phyloP scores from a whole-genome alignment of 768 basidiomycete genomes.

The Pisolithus marmoratus region DNA sequence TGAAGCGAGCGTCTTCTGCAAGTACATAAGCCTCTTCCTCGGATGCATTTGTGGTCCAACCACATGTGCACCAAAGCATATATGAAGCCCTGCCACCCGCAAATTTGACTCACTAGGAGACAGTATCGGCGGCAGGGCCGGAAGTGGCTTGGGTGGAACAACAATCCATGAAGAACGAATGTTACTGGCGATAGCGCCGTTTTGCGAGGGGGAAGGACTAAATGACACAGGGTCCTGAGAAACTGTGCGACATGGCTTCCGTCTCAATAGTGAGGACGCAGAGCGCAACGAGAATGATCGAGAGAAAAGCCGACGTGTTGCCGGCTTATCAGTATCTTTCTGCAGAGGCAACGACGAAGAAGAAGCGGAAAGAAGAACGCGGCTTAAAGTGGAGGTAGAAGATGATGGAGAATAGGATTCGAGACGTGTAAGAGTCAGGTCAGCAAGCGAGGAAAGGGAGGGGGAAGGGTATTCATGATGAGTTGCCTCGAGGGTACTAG shows the following conservation, averaged over 20 bases:
- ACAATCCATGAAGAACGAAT: constrained; percentile 4
- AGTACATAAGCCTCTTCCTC: constrained; percentile 18
- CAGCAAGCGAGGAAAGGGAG: constrained; percentile 1
- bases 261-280: constrained; percentile 21
- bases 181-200: background rate
- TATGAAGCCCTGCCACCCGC: constrained; percentile 19
- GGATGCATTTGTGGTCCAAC: constrained; percentile 7
- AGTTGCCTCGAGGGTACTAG: background rate
- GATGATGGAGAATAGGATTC: constrained; percentile 6
- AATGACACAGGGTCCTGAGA: background rate
- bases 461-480: background rate
- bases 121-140: constrained; percentile 7
- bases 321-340: constrained; percentile 4
- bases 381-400: constrained; percentile 22
- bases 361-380: constrained; percentile 11
- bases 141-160: constrained; percentile 14
- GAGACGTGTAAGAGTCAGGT: constrained; percentile 1
- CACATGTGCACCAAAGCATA: constrained; percentile 14
- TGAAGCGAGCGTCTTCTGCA: constrained; percentile 32
- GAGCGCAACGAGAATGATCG: constrained; percentile 13
- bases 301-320: constrained; percentile 10
- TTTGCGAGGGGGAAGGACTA: constrained; percentile 1
- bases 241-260: constrained; percentile 8
- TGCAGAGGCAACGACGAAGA: background rate
- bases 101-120: background rate